phyloP scores from a whole-genome alignment of 139 green algal species.

The Desmodesmus armatus region DNA sequence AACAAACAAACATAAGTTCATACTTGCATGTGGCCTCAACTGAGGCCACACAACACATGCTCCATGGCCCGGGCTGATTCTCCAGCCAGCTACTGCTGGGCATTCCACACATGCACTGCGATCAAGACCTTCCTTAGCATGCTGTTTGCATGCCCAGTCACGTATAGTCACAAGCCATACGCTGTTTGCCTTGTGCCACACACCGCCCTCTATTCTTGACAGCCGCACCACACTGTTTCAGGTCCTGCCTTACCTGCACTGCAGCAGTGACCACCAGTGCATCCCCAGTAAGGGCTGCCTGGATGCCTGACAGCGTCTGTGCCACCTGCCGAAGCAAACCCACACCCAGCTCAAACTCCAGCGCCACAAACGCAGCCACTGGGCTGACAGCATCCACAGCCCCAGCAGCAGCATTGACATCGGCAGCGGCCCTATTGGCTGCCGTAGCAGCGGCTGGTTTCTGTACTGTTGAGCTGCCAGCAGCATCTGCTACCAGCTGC shows the following conservation, averaged over 20 bases:
- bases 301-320: conserved; percentile 52
- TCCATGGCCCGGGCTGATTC: no score
- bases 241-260: conserved; percentile 59
- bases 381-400: conserved; percentile 10
- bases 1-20: no score
- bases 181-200: no score
- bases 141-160: no score
- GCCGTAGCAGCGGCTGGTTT: conserved; percentile 11
- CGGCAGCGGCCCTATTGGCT: not conserved
- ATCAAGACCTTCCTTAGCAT: no score
- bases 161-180: no score
- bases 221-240: no score
- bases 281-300: conserved; percentile 56
- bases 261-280: conserved; percentile 52
- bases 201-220: no score
- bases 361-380: conserved; percentile 70
- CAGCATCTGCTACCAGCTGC: conserved; percentile 1
- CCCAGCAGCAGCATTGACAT: not conserved
- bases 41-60: no score
- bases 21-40: no score
- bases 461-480: not conserved
- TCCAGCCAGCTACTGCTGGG: no score
- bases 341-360: conserved; percentile 59
- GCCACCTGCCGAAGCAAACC: conserved; percentile 60
- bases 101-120: no score